Evolutionary conservation across 495 filamentous ascomycete genomes (phyloP).

Genomic region (Daldinia loculata): DNA sequence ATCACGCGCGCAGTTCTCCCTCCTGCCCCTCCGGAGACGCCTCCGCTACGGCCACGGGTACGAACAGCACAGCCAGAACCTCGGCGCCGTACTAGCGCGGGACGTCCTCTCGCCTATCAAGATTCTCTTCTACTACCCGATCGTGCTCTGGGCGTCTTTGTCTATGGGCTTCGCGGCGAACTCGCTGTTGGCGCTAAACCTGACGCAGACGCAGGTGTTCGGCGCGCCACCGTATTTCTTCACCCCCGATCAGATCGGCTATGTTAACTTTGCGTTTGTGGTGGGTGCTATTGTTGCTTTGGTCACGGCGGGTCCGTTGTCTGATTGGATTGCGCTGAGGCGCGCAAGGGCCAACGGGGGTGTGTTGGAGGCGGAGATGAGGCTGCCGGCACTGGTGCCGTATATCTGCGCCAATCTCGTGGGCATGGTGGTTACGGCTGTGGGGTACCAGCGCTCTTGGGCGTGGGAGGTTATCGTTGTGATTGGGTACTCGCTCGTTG

Average conservation of each 20-base stretch:
- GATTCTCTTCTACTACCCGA: constrained; percentile 64
- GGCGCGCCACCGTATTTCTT: constrained; percentile 68
- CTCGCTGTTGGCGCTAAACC: constrained; percentile 66
- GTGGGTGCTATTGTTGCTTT: constrained; percentile 55
- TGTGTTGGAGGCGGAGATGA: constrained; percentile 74
- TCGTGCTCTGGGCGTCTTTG: constrained; percentile 68
- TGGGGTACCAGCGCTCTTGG: constrained; percentile 68
- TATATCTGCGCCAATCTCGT: constrained; percentile 62
- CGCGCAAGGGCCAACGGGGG: constrained; percentile 63
- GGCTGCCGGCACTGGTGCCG: constrained; percentile 66
- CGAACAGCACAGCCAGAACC: constrained; percentile 44
- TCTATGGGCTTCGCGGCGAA: constrained; percentile 68
- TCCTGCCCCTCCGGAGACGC: constrained; percentile 56
- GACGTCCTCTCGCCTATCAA: constrained; percentile 64
- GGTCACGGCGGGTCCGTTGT: constrained; percentile 64
- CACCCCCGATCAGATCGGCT: constrained; percentile 60
- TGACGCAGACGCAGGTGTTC: constrained; percentile 69
- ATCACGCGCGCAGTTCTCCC: constrained; percentile 62
- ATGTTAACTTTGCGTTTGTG: constrained; percentile 56
- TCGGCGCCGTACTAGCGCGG: constrained; percentile 41
- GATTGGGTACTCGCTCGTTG: constrained; percentile 63
- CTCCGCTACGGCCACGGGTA: constrained; percentile 20
- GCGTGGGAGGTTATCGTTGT: constrained; percentile 63
- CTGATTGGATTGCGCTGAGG: constrained; percentile 65
- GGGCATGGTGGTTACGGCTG: constrained; percentile 66